Evolutionary conservation across 768 basidiomycete genomes (phyloP).

Genomic region (Floccularia luteovirens): DNA sequence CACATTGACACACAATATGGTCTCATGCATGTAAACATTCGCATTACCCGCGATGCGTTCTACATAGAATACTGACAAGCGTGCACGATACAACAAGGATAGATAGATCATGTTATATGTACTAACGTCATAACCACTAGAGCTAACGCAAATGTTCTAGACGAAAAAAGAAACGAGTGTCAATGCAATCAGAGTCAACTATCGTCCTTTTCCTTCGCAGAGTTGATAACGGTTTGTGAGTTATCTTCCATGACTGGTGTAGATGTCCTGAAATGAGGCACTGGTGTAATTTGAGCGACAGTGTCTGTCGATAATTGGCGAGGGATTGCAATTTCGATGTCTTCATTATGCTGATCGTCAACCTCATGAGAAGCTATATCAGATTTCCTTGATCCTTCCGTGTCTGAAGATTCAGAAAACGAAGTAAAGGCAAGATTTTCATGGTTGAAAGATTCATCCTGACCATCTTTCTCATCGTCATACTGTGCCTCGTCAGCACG

Average conservation of each 20-base stretch:
- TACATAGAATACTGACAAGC: too few species aligned
- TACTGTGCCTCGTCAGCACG: conserved; percentile 15
- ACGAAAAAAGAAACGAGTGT: too few species aligned
- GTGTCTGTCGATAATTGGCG: background rate
- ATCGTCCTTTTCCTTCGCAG: background rate
- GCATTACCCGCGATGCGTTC: too few species aligned
- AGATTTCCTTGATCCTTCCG: conserved; percentile 10
- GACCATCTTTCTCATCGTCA: conserved; percentile 11
- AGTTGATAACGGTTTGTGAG: background rate
- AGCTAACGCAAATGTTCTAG: background rate
- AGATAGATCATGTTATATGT: background rate
- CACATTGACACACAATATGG: too few species aligned
- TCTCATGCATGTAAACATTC: too few species aligned
- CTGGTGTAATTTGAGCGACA: background rate
- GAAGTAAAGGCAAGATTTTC: background rate
- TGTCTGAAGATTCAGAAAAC: background rate
- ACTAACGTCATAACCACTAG: background rate
- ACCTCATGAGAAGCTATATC: background rate
- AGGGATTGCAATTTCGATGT: background rate
- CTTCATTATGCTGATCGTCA: background rate
- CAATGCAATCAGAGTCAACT: too few species aligned
- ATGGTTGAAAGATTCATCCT: background rate
- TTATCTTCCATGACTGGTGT: background rate
- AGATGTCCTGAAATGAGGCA: background rate
- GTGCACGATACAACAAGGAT: background rate